Base-by-base conservation (phyloP, 495 filamentous ascomycete species). In the Trichoderma virens region DNA sequence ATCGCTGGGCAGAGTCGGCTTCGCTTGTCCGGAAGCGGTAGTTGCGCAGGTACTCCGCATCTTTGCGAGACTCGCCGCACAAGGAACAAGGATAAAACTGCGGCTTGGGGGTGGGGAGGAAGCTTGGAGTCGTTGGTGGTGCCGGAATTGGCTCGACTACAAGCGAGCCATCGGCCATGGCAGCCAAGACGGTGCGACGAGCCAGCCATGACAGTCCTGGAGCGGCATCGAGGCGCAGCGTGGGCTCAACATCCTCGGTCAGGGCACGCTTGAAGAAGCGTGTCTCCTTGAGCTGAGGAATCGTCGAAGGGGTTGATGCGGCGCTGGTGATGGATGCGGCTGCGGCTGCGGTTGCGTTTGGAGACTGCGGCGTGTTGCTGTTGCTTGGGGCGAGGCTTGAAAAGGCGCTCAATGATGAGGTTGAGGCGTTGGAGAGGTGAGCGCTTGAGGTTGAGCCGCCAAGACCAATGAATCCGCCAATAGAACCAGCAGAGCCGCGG, bases 201-300 rank as follows among this genome's bases (percentile, higher is more conserved):
- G 90, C 91, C 28, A 98, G 83, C 91, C 93, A 98, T 25, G 91
- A 95, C 41, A 98, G 85, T 0, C 93, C 92, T 0, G 94, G 93
- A 0, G 94, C 91, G 5, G 83, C 81, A 74, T 98, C 94, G 5
- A 98, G 83, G 45, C 94, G 85, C 23, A 98, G 76, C 0, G 94
- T 96, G 2, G 94, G 94, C 75, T 98, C 94, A 62, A 98, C 89
- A 74, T 98, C 94, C 73, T 98, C 94, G 62, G 84, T 79, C 14
- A 97, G 74, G 6, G 83, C 85, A 25, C 94, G 86, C 74, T 98
- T 98, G 75, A 92, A 98, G 73, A 97, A 98, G 66, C 88, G 89
- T 3, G 89, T 91, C 63, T 97, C 94, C 70, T 96, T 96, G 54
- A 98, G 76, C 2, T 72, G 68, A 14, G 76, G 78, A 20, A 79